These are phyloP conservation scores for Chrysopogon serrulatus DNA, from an alignment of 176 grass and related monocot species.

Conservation along the genomic window DNA sequence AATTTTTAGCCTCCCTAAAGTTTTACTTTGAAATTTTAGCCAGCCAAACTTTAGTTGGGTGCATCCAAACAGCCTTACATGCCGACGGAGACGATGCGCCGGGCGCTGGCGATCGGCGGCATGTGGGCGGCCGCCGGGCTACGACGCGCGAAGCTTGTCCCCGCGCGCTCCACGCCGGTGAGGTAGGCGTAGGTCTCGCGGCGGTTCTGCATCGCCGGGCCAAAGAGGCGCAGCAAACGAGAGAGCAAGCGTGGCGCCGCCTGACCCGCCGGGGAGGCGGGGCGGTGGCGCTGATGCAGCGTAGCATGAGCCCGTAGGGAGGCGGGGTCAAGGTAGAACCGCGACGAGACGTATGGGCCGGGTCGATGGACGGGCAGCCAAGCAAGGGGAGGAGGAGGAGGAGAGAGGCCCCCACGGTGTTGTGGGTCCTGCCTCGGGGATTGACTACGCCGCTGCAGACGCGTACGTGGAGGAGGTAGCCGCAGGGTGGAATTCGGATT, in stretches of 20 bases:
- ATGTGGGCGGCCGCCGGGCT: conserved; percentile 58
- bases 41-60: too few relatives aligned
- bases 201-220: conserved; percentile 91
- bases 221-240: conserved; percentile 91
- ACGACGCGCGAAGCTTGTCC: conserved; percentile 74
- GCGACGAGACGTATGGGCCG: conserved; percentile 75
- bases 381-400: too few relatives aligned
- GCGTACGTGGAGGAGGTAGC: conserved; percentile 47
- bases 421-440: conserved; percentile 30
- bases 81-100: conserved; percentile 70
- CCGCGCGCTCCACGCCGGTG: conserved; percentile 93
- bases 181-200: conserved; percentile 99
- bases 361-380: conserved; percentile 57
- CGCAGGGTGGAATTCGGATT: conserved; percentile 31
- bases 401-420: not conserved
- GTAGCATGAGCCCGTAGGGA: conserved; percentile 83
- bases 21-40: too few relatives aligned
- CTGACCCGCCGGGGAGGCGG: conserved; percentile 67
- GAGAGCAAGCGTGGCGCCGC: conserved; percentile 51
- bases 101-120: conserved; percentile 64
- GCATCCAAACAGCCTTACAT: conserved; percentile 93
- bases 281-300: conserved; percentile 64
- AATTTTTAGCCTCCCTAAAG: too few relatives aligned
- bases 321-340: conserved; percentile 82
- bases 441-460: too few relatives aligned